phyloP scores from a whole-genome alignment of 2,329 filamentous ascomycete species.

The Apiospora koreana region DNA sequence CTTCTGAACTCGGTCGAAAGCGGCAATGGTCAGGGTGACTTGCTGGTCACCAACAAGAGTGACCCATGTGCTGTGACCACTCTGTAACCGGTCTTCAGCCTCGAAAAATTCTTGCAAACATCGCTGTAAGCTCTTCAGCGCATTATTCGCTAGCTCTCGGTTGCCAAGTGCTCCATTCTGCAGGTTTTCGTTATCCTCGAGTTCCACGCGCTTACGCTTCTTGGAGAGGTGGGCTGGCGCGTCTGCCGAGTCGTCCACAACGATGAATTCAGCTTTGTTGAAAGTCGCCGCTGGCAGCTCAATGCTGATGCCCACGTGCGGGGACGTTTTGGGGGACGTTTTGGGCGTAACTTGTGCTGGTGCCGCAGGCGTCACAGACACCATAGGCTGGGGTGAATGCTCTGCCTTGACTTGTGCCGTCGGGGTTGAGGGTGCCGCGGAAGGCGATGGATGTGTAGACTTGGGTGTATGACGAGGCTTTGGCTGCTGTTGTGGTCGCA shows the following conservation, averaged over 20 bases:
- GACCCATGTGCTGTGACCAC: conserved; percentile 58
- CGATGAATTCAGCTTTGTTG: conserved; percentile 54
- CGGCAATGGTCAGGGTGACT: conserved; percentile 63
- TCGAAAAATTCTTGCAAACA: conserved; percentile 74
- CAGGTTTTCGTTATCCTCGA: conserved; percentile 55
- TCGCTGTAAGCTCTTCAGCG: conserved; percentile 68
- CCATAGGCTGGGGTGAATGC: background rate
- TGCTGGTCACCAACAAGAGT: conserved; percentile 60
- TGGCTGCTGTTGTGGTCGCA: background rate
- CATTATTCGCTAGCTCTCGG: conserved; percentile 75
- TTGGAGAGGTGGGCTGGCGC: conserved; percentile 52
- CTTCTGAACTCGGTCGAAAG: conserved; percentile 72
- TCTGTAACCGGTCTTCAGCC: conserved; percentile 69
- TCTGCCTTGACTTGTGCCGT: background rate
- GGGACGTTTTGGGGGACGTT: background rate
- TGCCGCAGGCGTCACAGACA: background rate
- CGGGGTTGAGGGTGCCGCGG: background rate
- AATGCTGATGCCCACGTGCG: conserved; percentile 42
- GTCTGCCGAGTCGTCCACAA: conserved; percentile 48
- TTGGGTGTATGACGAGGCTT: background rate
- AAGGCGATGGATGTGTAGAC: background rate
- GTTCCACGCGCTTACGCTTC: conserved; percentile 53
- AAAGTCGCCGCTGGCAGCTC: conserved; percentile 46
- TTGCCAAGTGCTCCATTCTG: conserved; percentile 72
- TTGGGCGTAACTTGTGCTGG: background rate